Evolutionary conservation across 768 basidiomycete species (phyloP).

Genomic region (Tricholoma terreum): DNA sequence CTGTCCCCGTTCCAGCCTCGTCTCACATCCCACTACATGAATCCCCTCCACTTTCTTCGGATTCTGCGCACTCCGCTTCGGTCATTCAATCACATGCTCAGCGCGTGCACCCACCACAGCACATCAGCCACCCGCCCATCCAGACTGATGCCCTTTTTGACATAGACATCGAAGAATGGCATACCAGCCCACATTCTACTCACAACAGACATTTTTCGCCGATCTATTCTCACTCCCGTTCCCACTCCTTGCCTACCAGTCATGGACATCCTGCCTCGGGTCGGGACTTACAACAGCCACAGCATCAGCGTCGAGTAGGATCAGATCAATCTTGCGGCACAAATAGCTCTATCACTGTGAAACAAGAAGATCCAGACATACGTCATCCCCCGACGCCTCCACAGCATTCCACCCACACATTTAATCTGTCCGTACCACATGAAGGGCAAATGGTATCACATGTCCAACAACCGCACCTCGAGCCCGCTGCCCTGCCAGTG

Average conservation of each 20-base stretch:
- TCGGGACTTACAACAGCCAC: constrained; percentile 1
- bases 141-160: constrained; percentile 17
- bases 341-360: constrained; percentile 1
- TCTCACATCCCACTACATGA: constrained; percentile 17
- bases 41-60: constrained; percentile 10
- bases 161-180: constrained; percentile 27
- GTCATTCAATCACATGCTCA: not conserved
- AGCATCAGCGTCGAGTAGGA: not conserved
- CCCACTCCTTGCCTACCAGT: constrained; percentile 4
- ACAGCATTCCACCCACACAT: constrained; percentile 8
- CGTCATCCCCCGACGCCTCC: constrained; percentile 7
- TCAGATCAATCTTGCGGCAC: constrained; percentile 1
- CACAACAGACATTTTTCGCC: constrained; percentile 12
- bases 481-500: not conserved
- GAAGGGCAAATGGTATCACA: not conserved
- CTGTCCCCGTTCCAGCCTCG: constrained; percentile 18
- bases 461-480: constrained; percentile 2
- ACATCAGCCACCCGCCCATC: not conserved
- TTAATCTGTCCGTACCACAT: constrained; percentile 11
- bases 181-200: constrained; percentile 12
- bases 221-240: constrained; percentile 6
- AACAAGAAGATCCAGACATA: constrained; percentile 10
- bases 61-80: constrained; percentile 4
- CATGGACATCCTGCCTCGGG: not conserved
- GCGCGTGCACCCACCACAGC: constrained; percentile 9